phyloP scores from a whole-genome alignment of 345 rosid genomes.

The Gossypium mustelinum region DNA sequence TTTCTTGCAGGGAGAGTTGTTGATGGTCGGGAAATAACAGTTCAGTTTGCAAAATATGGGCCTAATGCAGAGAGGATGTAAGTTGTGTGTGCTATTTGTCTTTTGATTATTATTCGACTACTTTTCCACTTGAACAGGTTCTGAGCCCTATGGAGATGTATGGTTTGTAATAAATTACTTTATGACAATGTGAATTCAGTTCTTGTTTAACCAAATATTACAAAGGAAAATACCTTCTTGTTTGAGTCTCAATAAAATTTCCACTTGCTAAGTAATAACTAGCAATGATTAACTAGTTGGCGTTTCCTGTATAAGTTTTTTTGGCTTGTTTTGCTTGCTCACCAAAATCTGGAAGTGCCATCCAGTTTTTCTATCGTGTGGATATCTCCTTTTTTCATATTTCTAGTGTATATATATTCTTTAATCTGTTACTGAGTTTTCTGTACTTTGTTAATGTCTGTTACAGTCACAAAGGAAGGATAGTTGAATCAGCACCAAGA shows the following conservation, averaged over 20 bases:
- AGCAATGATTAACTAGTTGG: neutral
- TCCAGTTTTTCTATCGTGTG: neutral
- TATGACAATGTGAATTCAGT: neutral
- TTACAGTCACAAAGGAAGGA: conserved; percentile 47
- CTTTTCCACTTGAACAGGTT: neutral
- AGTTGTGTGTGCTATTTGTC: conserved; percentile 19
- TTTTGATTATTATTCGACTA: neutral
- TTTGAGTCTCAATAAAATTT: neutral
- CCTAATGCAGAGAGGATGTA: conserved; percentile 96
- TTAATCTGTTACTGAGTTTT: neutral
- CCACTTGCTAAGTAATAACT: neutral
- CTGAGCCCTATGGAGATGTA: neutral
- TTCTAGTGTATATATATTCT: neutral
- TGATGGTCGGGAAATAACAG: conserved; percentile 93
- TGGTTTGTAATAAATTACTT: neutral
- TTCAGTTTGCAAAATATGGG: conserved; percentile 96
- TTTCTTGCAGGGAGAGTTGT: conserved; percentile 69
- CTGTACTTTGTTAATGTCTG: neutral
- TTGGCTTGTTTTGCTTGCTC: neutral
- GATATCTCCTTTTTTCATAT: neutral
- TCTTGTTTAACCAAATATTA: neutral
- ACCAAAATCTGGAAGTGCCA: neutral
- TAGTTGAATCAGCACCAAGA: conserved; percentile 41
- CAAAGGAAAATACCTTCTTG: neutral
- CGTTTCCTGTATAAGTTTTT: neutral